Evolutionary conservation across 2,329 filamentous ascomycete species (phyloP), one percentile per base, ranked within the genome.

Genomic region (Aureobasidium zeae): DNA sequence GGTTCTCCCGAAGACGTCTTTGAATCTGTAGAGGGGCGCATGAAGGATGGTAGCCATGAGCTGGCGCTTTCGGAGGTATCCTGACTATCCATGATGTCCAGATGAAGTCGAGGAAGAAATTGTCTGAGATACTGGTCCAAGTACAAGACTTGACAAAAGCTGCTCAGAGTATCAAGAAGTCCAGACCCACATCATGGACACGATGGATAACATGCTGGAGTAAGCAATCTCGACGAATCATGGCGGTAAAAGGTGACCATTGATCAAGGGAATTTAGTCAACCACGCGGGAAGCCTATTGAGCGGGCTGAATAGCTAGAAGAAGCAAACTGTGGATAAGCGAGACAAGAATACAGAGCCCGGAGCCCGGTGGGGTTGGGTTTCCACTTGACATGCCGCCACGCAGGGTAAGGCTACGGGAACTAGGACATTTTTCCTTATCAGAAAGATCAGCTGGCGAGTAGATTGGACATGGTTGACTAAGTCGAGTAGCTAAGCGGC

Each of bases 21-120:
- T 7, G 47, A 29, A 16, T 43, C 38, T 6, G 21, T 34, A 19
- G 45, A 37, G 21, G 43, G 38, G 30, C 46, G 45, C 7, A 53
- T 34, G 43, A 55, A 51, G 19, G 35, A 43, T 32, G 53, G 53
- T 12, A 60, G 50, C 54, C 55, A 58, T 29, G 54, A 53, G 22
- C 47, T 38, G 17, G 57, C 48, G 36, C 48, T 53, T 12, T 36
- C 32, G 17, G 37, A 45, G 5, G 47, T 48, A 45, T 55, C 52
- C 39, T 55, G 54, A 19, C 49, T 49, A 32, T 58, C 55, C 52
- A 58, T 59, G 35, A 19, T 20, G 12, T 25, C 17, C 7, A 8
- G 9, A 4, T 3, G 11, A 5, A 11, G 19, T 38, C 16, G 38
- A 15, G n/a, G 16, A 10, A 36, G 43, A 17, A 17, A 36, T 17